Evolutionary conservation across 768 basidiomycete species (phyloP).

Genomic region (Pleurotus salmoneostramineus): DNA sequence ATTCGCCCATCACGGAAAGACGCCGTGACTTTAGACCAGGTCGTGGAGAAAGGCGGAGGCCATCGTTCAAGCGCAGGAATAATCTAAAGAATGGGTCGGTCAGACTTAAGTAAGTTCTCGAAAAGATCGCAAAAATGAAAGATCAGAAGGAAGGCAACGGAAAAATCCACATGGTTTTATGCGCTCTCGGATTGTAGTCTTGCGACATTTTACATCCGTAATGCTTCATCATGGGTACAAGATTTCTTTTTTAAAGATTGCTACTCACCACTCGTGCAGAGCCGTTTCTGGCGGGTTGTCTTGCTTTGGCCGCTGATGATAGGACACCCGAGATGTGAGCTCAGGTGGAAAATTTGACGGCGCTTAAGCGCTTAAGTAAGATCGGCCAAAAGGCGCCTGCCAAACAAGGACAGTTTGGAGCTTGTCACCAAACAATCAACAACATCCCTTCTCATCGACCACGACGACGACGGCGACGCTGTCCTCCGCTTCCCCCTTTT

Average conservation of each 20-base stretch:
- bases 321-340: background rate
- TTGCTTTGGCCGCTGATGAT: no score
- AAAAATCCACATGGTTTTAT: background rate
- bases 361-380: background rate
- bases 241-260: background rate
- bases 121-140: background rate
- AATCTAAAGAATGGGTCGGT: no score
- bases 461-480: constrained; percentile 1
- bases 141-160: constrained; percentile 4
- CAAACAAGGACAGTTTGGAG: background rate
- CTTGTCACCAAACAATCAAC: background rate
- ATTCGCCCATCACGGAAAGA: no score
- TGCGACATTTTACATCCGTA: background rate
- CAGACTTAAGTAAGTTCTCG: background rate
- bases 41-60: no score
- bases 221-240: background rate
- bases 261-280: background rate
- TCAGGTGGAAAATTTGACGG: background rate
- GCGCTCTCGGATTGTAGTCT: background rate
- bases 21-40: no score
- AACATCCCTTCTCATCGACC: constrained; percentile 5
- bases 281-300: no score
- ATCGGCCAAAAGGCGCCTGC: background rate
- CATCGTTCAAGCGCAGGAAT: no score
- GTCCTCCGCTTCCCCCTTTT: background rate